Evolutionary conservation across 441 rosid species (phyloP).

Genomic region (Biscutella laevigata): DNA sequence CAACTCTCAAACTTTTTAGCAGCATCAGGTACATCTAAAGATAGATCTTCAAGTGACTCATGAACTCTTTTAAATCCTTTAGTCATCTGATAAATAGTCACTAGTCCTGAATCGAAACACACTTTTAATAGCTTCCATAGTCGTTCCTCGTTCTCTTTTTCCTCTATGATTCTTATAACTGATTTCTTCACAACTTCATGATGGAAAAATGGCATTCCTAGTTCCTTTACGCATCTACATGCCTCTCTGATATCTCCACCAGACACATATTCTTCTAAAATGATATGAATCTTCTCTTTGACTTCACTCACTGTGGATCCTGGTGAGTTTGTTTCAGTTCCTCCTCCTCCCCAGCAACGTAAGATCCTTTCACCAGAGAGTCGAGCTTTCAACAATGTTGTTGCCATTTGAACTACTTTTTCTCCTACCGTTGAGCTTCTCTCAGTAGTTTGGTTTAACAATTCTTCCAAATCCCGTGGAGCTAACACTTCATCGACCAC

Average conservation of each 20-base stretch:
- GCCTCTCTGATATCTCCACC: constrained; percentile 75
- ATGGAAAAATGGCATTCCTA: constrained; percentile 84
- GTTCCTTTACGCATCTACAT: constrained; percentile 64
- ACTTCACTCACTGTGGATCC: constrained; percentile 73
- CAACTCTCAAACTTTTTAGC: constrained; percentile 35
- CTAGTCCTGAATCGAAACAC: constrained; percentile 58
- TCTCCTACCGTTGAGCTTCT: constrained; percentile 35
- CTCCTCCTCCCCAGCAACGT: constrained; percentile 82
- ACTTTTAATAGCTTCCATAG: constrained; percentile 49
- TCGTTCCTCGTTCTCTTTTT: constrained; percentile 46
- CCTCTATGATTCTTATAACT: constrained; percentile 47
- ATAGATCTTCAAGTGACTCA: constrained; percentile 67
- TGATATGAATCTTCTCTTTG: constrained; percentile 54
- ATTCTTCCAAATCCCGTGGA: constrained; percentile 65
- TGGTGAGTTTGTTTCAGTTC: constrained; percentile 34
- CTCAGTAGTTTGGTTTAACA: constrained; percentile 40
- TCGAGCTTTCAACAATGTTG: constrained; percentile 58
- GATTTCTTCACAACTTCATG: constrained; percentile 81
- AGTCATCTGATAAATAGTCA: constrained; percentile 65
- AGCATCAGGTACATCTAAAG: constrained; percentile 77
- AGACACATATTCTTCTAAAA: constrained; percentile 68
- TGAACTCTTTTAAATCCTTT: constrained; percentile 65
- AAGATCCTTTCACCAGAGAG: constrained; percentile 72
- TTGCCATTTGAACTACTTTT: constrained; percentile 66
- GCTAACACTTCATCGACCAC: constrained; percentile 80